A percentile compares a stretch with the other conserved stretches of the same genome.
phyloP scores from a whole-genome alignment of 768 basidiomycete genomes.

The Amanita exitialis region DNA sequence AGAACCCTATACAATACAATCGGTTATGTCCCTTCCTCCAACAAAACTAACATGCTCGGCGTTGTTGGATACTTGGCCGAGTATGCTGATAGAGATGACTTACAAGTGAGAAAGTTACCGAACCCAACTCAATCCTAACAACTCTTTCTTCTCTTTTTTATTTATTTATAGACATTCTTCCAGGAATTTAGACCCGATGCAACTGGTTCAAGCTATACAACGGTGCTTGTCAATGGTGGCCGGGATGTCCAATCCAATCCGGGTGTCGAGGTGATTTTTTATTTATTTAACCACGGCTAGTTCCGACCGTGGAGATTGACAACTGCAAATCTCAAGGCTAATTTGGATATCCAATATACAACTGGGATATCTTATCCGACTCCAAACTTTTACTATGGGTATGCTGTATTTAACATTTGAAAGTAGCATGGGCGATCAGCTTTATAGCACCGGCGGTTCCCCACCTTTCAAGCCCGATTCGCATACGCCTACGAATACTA shows the following conservation, averaged over 20 bases:
- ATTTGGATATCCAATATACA: constrained; percentile 36
- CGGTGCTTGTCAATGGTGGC: constrained; percentile 43
- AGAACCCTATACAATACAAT: constrained; percentile 45
- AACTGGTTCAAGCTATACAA: constrained; percentile 32
- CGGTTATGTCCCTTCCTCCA: constrained; percentile 32
- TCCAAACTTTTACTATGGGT: constrained; percentile 51
- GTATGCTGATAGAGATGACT: constrained; percentile 47
- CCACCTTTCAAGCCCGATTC: constrained; percentile 51
- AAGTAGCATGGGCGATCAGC: background rate
- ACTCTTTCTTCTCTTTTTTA: no score
- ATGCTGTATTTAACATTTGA: constrained; percentile 3
- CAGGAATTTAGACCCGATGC: constrained; percentile 37
- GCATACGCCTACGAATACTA: constrained; percentile 38
- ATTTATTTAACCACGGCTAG: background rate
- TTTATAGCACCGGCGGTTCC: constrained; percentile 47
- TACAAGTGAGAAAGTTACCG: constrained; percentile 25
- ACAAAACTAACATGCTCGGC: constrained; percentile 40
- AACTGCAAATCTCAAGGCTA: constrained; percentile 29
- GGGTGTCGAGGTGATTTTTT: constrained; percentile 51
- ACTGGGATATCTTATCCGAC: constrained; percentile 30
- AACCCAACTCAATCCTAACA: constrained; percentile 15
- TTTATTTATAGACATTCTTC: constrained; percentile 55
- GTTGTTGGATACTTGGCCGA: constrained; percentile 51
- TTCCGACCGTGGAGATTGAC: background rate
- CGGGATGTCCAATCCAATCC: constrained; percentile 39